Percentiles rank a stretch among this genome's conserved stretches.
Evolutionary conservation across 306 rosid genomes (phyloP).

Genomic region (Phaseolus lunatus): DNA sequence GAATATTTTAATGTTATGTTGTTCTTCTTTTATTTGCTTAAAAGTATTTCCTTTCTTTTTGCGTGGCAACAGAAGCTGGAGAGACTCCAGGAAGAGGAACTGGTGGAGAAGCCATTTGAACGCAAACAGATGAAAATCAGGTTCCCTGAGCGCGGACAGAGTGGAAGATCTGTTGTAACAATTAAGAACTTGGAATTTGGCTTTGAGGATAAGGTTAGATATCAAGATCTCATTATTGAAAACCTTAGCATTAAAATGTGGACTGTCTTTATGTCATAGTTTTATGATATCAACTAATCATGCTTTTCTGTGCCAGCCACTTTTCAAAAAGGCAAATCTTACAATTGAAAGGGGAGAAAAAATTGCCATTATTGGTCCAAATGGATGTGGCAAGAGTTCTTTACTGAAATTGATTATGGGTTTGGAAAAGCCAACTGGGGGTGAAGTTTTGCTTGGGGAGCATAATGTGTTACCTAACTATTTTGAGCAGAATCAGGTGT

Average conservation of each 20-base stretch:
- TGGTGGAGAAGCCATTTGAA: conserved; percentile 90
- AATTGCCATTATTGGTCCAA: conserved; percentile 93
- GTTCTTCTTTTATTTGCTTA: conserved; percentile 38
- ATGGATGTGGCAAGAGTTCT: conserved; percentile 99
- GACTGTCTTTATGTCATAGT: not conserved
- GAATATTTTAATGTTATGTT: conserved; percentile 32
- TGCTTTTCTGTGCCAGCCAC: conserved; percentile 62
- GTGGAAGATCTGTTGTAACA: conserved; percentile 85
- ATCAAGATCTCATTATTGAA: conserved; percentile 28
- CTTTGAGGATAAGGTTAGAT: conserved; percentile 80
- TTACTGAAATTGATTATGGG: conserved; percentile 94
- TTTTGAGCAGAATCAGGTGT: conserved; percentile 98
- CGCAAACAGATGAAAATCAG: conserved; percentile 96
- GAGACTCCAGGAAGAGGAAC: conserved; percentile 86
- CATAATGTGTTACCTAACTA: conserved; percentile 93
- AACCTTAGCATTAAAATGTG: conserved; percentile 13
- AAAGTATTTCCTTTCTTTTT: conserved; percentile 38
- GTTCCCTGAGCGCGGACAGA: conserved; percentile 94
- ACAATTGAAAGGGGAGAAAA: conserved; percentile 93
- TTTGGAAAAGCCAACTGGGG: conserved; percentile 74
- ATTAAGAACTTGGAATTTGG: conserved; percentile 78
- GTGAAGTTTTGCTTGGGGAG: conserved; percentile 93
- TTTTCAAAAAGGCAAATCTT: conserved; percentile 86
- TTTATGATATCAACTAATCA: conserved; percentile 43
- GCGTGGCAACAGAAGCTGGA: conserved; percentile 84